phyloP scores from a whole-genome alignment of 2,329 filamentous ascomycete species.

The Botrytis squamosa region DNA sequence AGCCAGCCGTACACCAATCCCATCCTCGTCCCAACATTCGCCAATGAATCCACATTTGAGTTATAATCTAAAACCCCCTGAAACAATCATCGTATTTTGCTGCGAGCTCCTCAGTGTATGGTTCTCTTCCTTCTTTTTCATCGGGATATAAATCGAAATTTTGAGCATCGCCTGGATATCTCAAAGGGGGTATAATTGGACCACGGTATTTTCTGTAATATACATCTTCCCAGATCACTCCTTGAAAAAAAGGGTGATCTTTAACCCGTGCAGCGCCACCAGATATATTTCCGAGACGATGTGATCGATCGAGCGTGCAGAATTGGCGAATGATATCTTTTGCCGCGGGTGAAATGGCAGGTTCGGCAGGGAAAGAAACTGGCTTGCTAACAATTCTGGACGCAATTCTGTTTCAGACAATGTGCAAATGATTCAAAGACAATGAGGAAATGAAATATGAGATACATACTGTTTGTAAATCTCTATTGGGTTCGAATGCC shows the following conservation, averaged over 20 bases:
- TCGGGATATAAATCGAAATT: constrained; percentile 85
- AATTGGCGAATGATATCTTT: constrained; percentile 74
- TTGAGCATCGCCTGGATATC: constrained; percentile 70
- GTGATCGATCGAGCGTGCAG: constrained; percentile 76
- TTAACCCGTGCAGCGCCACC: constrained; percentile 73
- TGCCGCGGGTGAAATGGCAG: constrained; percentile 62
- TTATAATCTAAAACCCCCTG: constrained; percentile 58
- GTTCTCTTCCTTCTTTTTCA: constrained; percentile 62
- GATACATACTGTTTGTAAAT: constrained; percentile 72
- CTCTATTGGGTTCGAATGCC: constrained; percentile 82
- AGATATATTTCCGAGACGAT: constrained; percentile 74
- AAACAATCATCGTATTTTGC: constrained; percentile 70
- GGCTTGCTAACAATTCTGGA: constrained; percentile 74
- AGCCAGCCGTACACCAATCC: constrained; percentile 14
- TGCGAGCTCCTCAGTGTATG: constrained; percentile 68
- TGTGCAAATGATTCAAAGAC: constrained; percentile 2
- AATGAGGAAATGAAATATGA: neutral
- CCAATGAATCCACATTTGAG: constrained; percentile 18
- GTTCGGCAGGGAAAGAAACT: constrained; percentile 68
- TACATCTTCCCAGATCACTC: constrained; percentile 72
- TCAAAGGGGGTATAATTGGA: constrained; percentile 73
- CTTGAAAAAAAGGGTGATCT: constrained; percentile 70
- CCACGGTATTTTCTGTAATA: constrained; percentile 62
- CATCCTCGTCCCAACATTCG: constrained; percentile 2
- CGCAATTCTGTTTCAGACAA: neutral